Evolutionary conservation across 805 yeast genomes (phyloP), one percentile per base, ranked within the genome.

Genomic region (Cyberlindnera euphorbiiphila): DNA sequence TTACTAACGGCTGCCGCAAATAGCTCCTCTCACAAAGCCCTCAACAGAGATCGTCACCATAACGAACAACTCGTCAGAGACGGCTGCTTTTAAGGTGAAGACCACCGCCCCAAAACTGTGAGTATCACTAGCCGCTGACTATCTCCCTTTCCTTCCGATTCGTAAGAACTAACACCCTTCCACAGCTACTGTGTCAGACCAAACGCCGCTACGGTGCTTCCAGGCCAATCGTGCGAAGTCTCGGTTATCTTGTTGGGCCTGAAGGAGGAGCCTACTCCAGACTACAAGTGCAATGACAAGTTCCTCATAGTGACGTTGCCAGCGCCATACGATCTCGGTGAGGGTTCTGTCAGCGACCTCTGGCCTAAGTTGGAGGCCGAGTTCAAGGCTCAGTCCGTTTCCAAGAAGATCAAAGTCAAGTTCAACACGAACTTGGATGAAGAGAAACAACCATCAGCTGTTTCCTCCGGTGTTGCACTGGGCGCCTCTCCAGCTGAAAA

Each of bases 71-170:
- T 67, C 81, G 27, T 61, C 75, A 12, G 69, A 69, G 37, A 66
- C 78, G 22, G 70, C 80, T 30, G 96, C 96, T 21, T 93, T 87
- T 72, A 93, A 93, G 68, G 97, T 93, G 57, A 93, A 91, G 68
- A 91, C 98, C 31, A 93, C 98, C 6, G 97, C 98, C 9, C 98
- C 98, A 44, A 89, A 86, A 62, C 70, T 86, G 62, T 82, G 19
- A 15, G 49, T 45, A 20, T n/a, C 24, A n/a, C 30, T 25, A 15
- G 7, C 15, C 9, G 12, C 31, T 9, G 5, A 9, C 15, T 9
- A 10, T 18, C 12, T 13, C 11, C 9, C 16, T 2, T 27, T 16
- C 29, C 2, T 15, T 12, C 15, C 15, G 29, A 22, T 23, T 27
- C 9, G 9, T 20, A 10, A 11, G 9, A 34, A 39, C 42, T 41